These are phyloP conservation scores for Polytrichum commune DNA, from an alignment of 225 moss, liverwort and hornwort species.

Conservation along the genomic window DNA sequence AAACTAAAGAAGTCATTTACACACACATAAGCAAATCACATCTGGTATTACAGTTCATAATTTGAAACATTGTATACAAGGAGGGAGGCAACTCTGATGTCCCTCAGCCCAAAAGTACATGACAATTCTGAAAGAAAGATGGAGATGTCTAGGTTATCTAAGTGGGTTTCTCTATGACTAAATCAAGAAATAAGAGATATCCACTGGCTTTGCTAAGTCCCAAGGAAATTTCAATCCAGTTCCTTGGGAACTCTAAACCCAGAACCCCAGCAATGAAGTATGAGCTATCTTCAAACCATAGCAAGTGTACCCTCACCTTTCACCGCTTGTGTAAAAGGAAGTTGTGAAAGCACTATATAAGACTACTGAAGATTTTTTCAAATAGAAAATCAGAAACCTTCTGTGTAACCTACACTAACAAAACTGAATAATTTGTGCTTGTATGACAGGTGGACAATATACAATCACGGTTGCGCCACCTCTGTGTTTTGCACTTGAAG, in stretches of 20 bases:
- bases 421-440: neutral
- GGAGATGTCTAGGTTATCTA: neutral
- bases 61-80: neutral
- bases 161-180: too few species aligned
- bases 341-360: neutral
- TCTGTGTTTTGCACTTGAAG: neutral
- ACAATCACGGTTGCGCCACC: neutral
- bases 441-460: slow-evolving; percentile 1
- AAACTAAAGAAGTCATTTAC: too few species aligned
- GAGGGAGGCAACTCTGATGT: slow-evolving; percentile 1
- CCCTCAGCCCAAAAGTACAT: neutral
- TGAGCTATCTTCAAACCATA: too few species aligned
- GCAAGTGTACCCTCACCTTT: too few species aligned
- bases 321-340: too few species aligned
- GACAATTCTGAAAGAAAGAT: neutral
- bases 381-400: neutral
- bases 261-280: too few species aligned
- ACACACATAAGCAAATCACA: too few species aligned
- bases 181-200: too few species aligned
- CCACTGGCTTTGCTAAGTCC: neutral
- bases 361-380: neutral
- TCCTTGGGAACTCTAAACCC: too few species aligned
- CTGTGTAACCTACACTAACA: slow-evolving; percentile 2
- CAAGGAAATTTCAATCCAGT: neutral
- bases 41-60: neutral